A percentile compares a stretch with the other conserved stretches of the same genome.
Evolutionary conservation across 2,329 filamentous ascomycete genomes (phyloP).

Genomic region (Teratosphaeria nubilosa): DNA sequence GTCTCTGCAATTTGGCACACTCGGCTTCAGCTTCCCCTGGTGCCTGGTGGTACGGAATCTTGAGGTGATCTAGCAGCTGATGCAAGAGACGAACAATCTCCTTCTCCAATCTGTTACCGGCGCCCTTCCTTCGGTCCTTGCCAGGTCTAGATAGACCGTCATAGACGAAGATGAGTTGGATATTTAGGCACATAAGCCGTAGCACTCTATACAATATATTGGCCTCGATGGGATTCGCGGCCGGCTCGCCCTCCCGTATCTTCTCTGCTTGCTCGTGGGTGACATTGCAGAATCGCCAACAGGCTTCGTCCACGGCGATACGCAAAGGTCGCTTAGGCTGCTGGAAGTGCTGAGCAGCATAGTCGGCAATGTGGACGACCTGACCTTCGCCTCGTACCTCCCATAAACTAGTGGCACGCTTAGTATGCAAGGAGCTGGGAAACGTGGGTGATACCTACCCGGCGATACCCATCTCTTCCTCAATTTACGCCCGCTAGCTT

Average conservation of each 20-base stretch:
- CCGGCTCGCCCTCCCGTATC: constrained; percentile 28
- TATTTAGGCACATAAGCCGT: constrained; percentile 38
- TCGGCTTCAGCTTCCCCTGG: constrained; percentile 40
- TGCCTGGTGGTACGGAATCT: constrained; percentile 35
- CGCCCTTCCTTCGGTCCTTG: constrained; percentile 25
- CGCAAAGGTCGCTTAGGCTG: constrained; percentile 27
- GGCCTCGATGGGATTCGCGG: constrained; percentile 34
- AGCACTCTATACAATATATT: constrained; percentile 33
- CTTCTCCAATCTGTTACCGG: constrained; percentile 23
- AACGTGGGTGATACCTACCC: neutral
- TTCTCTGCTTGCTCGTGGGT: constrained; percentile 20
- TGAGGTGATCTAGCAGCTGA: constrained; percentile 28
- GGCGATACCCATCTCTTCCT: constrained; percentile 1
- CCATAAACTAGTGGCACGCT: constrained; percentile 21
- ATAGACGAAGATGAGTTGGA: constrained; percentile 46
- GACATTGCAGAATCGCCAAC: constrained; percentile 36
- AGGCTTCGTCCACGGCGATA: constrained; percentile 35
- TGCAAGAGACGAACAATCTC: constrained; percentile 26
- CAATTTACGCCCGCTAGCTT: neutral
- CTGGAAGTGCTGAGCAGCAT: constrained; percentile 29
- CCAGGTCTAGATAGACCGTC: constrained; percentile 39
- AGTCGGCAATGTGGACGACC: constrained; percentile 25
- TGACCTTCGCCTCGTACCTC: constrained; percentile 29
- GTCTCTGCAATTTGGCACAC: constrained; percentile 35
- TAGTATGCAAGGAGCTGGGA: neutral